Evolutionary conservation across 495 filamentous ascomycete genomes (phyloP).

Genomic region (Zalerion maritima): DNA sequence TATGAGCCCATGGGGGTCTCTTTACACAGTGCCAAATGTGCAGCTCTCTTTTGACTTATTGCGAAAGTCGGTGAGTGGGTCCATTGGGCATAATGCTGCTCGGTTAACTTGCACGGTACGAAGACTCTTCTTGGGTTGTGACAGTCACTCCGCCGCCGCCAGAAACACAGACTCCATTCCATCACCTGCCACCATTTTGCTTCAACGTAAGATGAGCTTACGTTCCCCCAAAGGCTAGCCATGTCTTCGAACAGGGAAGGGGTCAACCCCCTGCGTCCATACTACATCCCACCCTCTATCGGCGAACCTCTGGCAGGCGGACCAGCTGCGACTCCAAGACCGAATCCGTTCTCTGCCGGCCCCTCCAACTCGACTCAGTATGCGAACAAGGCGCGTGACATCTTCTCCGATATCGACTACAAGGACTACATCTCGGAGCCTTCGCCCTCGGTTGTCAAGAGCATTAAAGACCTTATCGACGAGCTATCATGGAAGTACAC

Average conservation of each 20-base stretch:
- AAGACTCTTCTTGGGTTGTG: no score
- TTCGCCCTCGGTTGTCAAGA: slow-evolving; percentile 56
- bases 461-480: slow-evolving; percentile 57
- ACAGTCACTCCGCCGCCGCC: no score
- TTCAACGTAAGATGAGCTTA: no score
- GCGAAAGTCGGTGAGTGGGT: no score
- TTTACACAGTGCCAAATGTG: no score
- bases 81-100: no score
- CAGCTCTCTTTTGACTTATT: no score
- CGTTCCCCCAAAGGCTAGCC: no score
- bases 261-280: slow-evolving; percentile 84
- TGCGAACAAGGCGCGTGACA: slow-evolving; percentile 65
- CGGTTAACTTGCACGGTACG: no score
- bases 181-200: no score
- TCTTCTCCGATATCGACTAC: slow-evolving; percentile 80
- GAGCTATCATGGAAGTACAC: slow-evolving; percentile 77
- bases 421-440: slow-evolving; percentile 68
- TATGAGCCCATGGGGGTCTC: no score
- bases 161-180: no score
- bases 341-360: slow-evolving; percentile 27
- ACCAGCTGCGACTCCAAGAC: slow-evolving; percentile 19
- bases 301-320: slow-evolving; percentile 40
- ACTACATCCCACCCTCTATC: slow-evolving; percentile 80
- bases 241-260: slow-evolving; percentile 37
- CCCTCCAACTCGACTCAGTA: slow-evolving; percentile 26